A percentile compares a stretch with the other conserved stretches of the same genome.
These are phyloP conservation scores for Ascochyta fabae DNA, from an alignment of 2,329 filamentous ascomycete species.

Conservation along the genomic window DNA sequence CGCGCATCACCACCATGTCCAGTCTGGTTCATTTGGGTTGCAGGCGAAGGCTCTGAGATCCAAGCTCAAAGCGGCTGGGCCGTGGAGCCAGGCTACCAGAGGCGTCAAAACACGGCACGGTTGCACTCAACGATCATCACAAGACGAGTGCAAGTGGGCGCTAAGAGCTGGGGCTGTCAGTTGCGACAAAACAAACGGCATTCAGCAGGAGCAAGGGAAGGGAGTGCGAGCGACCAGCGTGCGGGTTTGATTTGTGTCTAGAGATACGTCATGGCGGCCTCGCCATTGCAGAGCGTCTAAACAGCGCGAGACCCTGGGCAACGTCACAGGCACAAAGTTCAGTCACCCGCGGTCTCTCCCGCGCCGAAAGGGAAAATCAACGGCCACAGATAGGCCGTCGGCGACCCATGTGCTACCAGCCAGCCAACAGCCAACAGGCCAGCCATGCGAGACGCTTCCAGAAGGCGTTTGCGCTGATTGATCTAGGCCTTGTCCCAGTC, in stretches of 20 bases:
- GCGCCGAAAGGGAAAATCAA: not conserved
- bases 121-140: constrained; percentile 7
- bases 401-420: not conserved
- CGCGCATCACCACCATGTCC: not conserved
- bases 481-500: constrained; percentile 11
- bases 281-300: not conserved
- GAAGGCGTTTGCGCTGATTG: constrained; percentile 7
- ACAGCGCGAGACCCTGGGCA: not conserved
- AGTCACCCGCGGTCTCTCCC: not conserved
- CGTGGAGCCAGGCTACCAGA: not conserved
- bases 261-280: not conserved
- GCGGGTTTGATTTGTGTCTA: not conserved
- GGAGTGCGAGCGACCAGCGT: not conserved
- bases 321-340: not conserved
- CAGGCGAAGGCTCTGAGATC: not conserved
- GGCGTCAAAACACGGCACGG: constrained; percentile 16
- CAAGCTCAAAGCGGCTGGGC: constrained; percentile 14
- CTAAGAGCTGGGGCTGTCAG: constrained; percentile 1
- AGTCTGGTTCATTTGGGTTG: not conserved
- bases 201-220: not conserved
- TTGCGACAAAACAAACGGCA: constrained; percentile 1
- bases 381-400: not conserved
- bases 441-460: constrained; percentile 12
- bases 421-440: not conserved
- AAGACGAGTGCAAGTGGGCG: not conserved